Base-by-base conservation (phyloP, 2,329 filamentous ascomycete genomes). In the Cercospora citrullina region DNA sequence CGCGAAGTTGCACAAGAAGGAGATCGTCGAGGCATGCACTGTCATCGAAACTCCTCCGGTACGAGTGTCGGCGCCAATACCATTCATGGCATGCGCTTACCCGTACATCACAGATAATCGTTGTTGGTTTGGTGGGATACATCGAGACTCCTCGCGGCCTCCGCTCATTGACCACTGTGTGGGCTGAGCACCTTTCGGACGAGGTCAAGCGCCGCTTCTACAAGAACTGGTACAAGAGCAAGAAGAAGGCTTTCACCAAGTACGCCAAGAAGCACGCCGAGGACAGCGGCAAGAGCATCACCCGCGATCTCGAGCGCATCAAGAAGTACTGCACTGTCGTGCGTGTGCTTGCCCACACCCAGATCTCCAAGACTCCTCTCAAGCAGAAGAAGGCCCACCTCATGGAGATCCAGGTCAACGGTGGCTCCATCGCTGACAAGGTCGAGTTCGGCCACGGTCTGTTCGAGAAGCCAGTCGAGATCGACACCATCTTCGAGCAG, bases 191-290 rank as follows among this genome's bases (percentile, higher is more conserved):
- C 85, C 85, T 99, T 85, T 92, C 91, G 86, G 95, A 99, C 85
- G 95, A 98, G 87, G 83, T 99, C 85, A 97, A 97, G 91, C 92
- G 95, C 81, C 92, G 95, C 83, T 99, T 99, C 93, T 99, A 99
- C 92, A 98, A 98, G 93, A 99, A 99, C 91, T 99, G 95, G 95
- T 99, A 99, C 92, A 97, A 97, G 91, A 93, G 90, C 89, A 99
- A 99, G 94, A 98, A 97, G 93, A 99, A 99, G 94, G 95, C 95
- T 73, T 99, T 99, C 89, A 99, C 95, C 89, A 97, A 96, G 89
- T 99, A 99, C 87, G 93, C 95, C 88, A 99, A 98, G 93, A 94
- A 96, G 90, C 93, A 98, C 91, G 93, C 94, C 74, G 94, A 98
- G 88, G 90, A 86, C 87, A 91, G 84, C 85, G 94, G 93, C 80